Conservation (phyloP, 2,329 filamentous ascomycete species). For the Exophiala phaeomuriformis region DNA sequence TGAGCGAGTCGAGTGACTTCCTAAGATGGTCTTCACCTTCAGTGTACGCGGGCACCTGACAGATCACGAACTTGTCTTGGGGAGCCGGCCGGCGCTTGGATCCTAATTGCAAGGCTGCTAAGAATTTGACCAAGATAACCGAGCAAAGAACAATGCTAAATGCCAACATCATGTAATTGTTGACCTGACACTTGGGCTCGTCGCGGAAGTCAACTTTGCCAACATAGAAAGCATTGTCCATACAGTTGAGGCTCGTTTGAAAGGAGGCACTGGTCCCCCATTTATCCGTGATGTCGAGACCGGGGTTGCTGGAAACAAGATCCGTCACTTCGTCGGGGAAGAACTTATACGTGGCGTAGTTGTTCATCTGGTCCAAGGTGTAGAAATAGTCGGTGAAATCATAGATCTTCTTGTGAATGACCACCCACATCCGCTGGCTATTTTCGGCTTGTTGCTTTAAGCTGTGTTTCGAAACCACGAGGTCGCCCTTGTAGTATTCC, state of each 20-base stretch:
- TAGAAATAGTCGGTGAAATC: constrained; percentile 90
- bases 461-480: constrained; percentile 60
- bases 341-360: constrained; percentile 58
- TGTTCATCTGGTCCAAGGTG: constrained; percentile 56
- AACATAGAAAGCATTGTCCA: constrained; percentile 74
- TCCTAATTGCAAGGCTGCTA: constrained; percentile 86
- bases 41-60: constrained; percentile 94
- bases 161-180: constrained; percentile 81
- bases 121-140: constrained; percentile 80
- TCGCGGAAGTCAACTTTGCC: constrained; percentile 81
- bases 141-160: constrained; percentile 77
- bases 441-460: constrained; percentile 61
- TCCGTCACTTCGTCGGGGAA: constrained; percentile 61
- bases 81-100: constrained; percentile 81
- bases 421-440: constrained; percentile 68
- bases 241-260: constrained; percentile 65
- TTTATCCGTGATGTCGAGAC: constrained; percentile 64
- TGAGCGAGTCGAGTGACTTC: constrained; percentile 88
- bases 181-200: constrained; percentile 67
- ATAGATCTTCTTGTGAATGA: constrained; percentile 68
- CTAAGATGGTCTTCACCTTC: constrained; percentile 93
- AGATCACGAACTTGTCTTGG: constrained; percentile 98
- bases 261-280: constrained; percentile 52
- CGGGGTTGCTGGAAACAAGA: constrained; percentile 66
- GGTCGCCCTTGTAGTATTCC: constrained; percentile 76